These are phyloP conservation scores for Tolypocladium guangdongense DNA, from an alignment of 2,329 filamentous ascomycete species.

Conservation along the genomic window DNA sequence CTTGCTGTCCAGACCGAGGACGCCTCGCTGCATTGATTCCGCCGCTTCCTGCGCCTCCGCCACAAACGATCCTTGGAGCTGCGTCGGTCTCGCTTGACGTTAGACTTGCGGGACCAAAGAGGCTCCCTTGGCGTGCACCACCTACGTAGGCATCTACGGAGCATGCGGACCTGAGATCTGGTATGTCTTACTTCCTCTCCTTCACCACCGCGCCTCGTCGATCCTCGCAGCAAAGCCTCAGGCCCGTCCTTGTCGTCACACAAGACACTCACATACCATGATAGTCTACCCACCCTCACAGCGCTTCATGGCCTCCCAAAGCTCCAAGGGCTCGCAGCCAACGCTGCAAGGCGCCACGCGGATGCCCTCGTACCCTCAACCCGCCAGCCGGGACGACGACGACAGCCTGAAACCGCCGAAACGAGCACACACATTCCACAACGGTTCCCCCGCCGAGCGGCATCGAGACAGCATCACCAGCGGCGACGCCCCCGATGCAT, in stretches of 20 bases:
- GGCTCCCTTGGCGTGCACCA: no score
- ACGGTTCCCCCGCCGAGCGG: slow-evolving; percentile 20
- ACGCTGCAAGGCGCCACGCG: slow-evolving; percentile 20
- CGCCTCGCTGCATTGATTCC: background rate
- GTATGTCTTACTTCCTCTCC: background rate
- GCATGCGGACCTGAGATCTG: background rate
- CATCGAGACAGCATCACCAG: slow-evolving; percentile 9
- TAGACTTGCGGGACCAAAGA: background rate
- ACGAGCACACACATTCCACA: slow-evolving; percentile 36
- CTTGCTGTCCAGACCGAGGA: background rate
- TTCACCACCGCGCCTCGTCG: background rate
- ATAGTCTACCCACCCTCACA: slow-evolving; percentile 13
- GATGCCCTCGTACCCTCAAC: slow-evolving; percentile 17
- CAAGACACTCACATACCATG: background rate
- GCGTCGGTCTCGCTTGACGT: background rate
- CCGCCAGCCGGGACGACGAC: slow-evolving; percentile 15
- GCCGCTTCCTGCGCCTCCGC: background rate
- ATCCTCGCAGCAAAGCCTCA: background rate
- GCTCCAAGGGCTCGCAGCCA: slow-evolving; percentile 14
- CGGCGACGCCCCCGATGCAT: slow-evolving; percentile 30
- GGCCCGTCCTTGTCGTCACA: background rate
- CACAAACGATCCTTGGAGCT: background rate
- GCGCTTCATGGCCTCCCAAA: slow-evolving; percentile 23
- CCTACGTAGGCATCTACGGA: no score
- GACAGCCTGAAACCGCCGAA: slow-evolving; percentile 25